Base-by-base conservation (phyloP, 2,329 filamentous ascomycete species). In the Cyanodermella asteris region DNA sequence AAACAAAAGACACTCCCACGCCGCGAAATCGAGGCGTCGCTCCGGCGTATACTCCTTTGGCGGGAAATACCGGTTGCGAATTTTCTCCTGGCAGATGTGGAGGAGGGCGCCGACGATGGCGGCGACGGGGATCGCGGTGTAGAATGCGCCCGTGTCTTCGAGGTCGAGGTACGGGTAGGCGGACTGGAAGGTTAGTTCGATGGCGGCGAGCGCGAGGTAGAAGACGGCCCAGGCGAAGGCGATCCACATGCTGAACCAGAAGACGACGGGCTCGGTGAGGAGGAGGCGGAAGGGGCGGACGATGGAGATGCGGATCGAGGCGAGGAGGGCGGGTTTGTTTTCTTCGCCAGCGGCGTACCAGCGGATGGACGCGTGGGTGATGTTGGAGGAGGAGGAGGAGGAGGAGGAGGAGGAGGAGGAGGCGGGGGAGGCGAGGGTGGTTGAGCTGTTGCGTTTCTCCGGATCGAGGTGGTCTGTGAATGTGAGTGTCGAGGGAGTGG, bases 151-250 rank as follows among this genome's bases (percentile, higher is more conserved):
- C n/a, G n/a, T n/a, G n/a, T n/a, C n/a, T n/a, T n/a, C n/a, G n/a
- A n/a, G n/a, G n/a, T n/a, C n/a, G n/a, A n/a, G n/a, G n/a, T n/a
- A n/a, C n/a, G n/a, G n/a, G n/a, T n/a, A n/a, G n/a, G n/a, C n/a
- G n/a, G n/a, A n/a, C n/a, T n/a, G n/a, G n/a, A n/a, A n/a, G n/a
- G n/a, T 69, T 4, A 87, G 59, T 0, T 80, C 77, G 5, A 91
- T 65, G 1, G 77, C 73, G 9, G 67, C 66, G 36, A 91, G 84
- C 8, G 74, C 77, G 11, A 91, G 55, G 45, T 91, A 93, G 0
- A 93, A 61, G 0, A 91, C 64, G 0, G 74, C 80, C 82, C 82
- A 93, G 12, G 72, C 72, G 45, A 93, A 93, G 1, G 77, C 62
- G 1, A 81, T 72, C 82, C 82, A 93, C 1, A 91, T 56, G 1